Evolutionary conservation across 2,329 filamentous ascomycete species (phyloP), one percentile per base, ranked within the genome.

Genomic region (Colletotrichum spaethianum): DNA sequence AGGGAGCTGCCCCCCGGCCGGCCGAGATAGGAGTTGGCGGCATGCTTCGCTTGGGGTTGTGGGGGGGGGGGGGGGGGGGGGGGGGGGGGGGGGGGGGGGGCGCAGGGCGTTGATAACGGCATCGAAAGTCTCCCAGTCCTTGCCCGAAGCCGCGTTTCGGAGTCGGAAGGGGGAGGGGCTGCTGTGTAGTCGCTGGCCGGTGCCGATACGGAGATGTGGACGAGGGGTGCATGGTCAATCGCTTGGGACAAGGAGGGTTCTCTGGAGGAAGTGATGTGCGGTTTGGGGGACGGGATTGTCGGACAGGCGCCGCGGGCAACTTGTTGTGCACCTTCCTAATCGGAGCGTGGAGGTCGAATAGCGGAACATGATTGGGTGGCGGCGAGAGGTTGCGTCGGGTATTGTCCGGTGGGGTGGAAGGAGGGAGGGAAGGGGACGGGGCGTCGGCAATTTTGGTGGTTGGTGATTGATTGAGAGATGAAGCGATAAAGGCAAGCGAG

Each of bases 121-220:
- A 8, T 36, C 20, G 14, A 11, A 16, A 7, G 1, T 11, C 2
- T 31, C 16, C 42, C 14, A 50, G 59, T 6, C 31, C 26, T 62
- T 62, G 42, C 59, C 42, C 26, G 28, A 48, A 26, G 31, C 59
- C 42, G 42, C 20, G 20, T 48, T 26, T 62, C 28, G 59, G 42
- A 48, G 59, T 18, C 31, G 28, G 42, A 26, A 20, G 42, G 20
- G 28, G 26, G 57, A 16, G 55, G 42, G 26, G 4, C 12, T 18
- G 28, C 2, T n/a, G 20, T 26, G 20, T 2, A 23, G 31, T 3
- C 36, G 26, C 18, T 38, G 44, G 36, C 59, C 65, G 69, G 69
- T 72, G 69, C 69, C 69, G 65, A 72, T 69, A 48, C 65, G 65
- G 69, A 60, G 65, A 68, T 68, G 50, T 38, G 64, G 57, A 38